Conservation (phyloP, 495 filamentous ascomycete species). For the Rhypophila decipiens region DNA sequence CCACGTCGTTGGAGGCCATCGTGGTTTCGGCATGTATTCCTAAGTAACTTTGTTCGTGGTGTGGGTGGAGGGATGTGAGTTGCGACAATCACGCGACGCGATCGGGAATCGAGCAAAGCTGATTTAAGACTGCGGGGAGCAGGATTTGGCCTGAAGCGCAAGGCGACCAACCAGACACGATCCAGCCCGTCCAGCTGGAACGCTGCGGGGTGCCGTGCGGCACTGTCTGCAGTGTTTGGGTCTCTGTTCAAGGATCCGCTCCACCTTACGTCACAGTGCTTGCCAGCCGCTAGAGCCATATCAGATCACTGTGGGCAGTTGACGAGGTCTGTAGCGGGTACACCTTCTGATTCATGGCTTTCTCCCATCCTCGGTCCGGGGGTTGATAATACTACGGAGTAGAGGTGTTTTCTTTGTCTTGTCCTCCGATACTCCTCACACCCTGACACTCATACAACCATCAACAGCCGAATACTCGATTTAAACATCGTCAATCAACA, state of each 20-base stretch:
- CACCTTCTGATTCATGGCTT: background rate
- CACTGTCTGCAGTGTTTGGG: background rate
- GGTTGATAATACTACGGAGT: no score
- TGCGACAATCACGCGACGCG: conserved; percentile 1
- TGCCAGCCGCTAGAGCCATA: conserved; percentile 3
- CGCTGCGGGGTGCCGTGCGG: no score
- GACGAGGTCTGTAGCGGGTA: background rate
- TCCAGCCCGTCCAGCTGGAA: background rate
- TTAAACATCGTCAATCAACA: background rate
- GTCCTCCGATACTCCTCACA: background rate
- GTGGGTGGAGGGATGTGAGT: background rate
- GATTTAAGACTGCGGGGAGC: background rate
- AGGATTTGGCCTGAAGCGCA: conserved; percentile 18
- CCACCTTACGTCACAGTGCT: conserved; percentile 7
- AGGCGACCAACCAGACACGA: conserved; percentile 13
- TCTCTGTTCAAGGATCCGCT: no score
- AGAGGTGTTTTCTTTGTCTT: background rate
- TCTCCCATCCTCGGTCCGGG: background rate
- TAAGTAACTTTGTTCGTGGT: conserved; percentile 5
- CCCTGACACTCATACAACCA: background rate
- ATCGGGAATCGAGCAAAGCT: conserved; percentile 1
- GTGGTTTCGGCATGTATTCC: conserved; percentile 7
- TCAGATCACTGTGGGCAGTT: background rate
- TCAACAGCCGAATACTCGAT: no score
- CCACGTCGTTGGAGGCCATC: conserved; percentile 42